Conservation (phyloP, 306 rosid species). For the Lathyrus tuberosus region DNA sequence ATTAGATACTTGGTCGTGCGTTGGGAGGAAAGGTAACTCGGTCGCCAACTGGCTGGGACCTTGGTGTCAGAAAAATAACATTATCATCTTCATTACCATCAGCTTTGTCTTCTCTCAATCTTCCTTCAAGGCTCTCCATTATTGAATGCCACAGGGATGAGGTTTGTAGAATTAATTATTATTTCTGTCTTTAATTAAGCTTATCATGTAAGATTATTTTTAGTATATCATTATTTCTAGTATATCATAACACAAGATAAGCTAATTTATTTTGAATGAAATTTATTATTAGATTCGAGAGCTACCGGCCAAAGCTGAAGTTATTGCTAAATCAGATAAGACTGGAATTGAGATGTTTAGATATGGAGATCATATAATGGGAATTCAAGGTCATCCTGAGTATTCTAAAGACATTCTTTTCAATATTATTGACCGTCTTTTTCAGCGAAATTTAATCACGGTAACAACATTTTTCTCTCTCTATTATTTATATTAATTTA, state of each 20-base stretch:
- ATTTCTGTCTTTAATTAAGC: neutral
- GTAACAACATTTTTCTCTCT: conserved; percentile 37
- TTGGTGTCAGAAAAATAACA: conserved; percentile 68
- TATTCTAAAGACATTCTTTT: conserved; percentile 84
- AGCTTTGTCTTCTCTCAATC: conserved; percentile 53
- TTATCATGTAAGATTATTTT: neutral
- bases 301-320: conserved; percentile 80
- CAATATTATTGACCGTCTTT: conserved; percentile 77
- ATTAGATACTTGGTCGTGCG: conserved; percentile 76
- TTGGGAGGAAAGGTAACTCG: conserved; percentile 84
- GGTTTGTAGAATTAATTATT: conserved; percentile 45
- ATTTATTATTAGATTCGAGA: conserved; percentile 57
- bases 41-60: conserved; percentile 83
- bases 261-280: neutral
- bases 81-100: conserved; percentile 56
- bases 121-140: conserved; percentile 66
- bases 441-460: conserved; percentile 48
- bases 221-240: too few relatives aligned
- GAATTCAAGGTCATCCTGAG: conserved; percentile 97
- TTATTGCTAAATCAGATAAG: conserved; percentile 85
- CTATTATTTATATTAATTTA: neutral
- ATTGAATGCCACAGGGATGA: conserved; percentile 84
- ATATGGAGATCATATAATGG: conserved; percentile 88
- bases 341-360: conserved; percentile 83
- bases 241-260: neutral